phyloP scores from a whole-genome alignment of 1,284 basidiomycete genomes.

The Ceratobasidium sp. region DNA sequence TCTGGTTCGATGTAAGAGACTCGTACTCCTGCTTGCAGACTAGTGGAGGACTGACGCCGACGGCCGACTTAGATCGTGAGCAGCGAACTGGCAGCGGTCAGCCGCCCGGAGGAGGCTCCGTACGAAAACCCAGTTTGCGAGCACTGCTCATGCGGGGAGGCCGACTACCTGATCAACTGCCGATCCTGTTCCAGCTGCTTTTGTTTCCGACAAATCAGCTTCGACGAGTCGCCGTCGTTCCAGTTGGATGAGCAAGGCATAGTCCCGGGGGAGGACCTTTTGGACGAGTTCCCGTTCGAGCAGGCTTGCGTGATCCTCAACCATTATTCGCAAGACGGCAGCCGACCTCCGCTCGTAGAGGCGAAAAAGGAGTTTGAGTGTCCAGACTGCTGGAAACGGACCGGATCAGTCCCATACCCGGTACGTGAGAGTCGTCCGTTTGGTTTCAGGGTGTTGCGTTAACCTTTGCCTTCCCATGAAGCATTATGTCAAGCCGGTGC shows the following conservation, averaged over 20 bases:
- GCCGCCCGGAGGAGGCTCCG: too few relatives aligned
- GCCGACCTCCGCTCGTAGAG: background rate
- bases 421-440: background rate
- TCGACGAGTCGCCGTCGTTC: background rate
- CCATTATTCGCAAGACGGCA: background rate
- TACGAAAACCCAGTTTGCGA: background rate
- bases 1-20: slow-evolving; percentile 37
- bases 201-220: slow-evolving; percentile 1
- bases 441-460: background rate
- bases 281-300: background rate
- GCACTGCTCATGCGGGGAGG: background rate
- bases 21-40: too few relatives aligned
- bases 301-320: slow-evolving; percentile 25
- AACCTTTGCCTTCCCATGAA: background rate
- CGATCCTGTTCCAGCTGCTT: background rate
- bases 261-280: background rate
- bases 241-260: background rate
- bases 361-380: slow-evolving; percentile 14
- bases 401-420: background rate
- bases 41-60: too few relatives aligned
- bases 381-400: slow-evolving; percentile 9
- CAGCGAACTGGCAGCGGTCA: too few relatives aligned
- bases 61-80: too few relatives aligned
- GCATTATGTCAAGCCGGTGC: slow-evolving; percentile 8
- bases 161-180: slow-evolving; percentile 12